These are phyloP conservation scores for Mycocentrospora acerina DNA, from an alignment of 2,329 filamentous ascomycete species.

Conservation along the genomic window DNA sequence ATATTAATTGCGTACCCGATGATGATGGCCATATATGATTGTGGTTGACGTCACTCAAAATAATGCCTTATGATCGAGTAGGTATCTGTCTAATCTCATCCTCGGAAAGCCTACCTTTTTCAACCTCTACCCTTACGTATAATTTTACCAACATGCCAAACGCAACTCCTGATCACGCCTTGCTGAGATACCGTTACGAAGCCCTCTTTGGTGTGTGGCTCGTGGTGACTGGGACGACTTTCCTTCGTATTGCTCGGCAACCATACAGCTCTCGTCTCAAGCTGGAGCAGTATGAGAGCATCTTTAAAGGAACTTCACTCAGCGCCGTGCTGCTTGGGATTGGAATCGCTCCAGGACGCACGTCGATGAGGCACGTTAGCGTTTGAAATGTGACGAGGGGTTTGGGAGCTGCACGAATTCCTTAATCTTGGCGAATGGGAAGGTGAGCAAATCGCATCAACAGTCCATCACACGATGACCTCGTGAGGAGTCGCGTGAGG, in stretches of 20 bases:
- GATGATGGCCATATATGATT: too few species aligned
- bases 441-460: too few species aligned
- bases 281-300: constrained; percentile 41
- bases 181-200: constrained; percentile 34
- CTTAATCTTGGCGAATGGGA: too few species aligned
- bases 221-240: constrained; percentile 34
- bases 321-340: constrained; percentile 28
- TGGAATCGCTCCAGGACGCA: constrained; percentile 24
- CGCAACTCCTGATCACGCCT: constrained; percentile 13
- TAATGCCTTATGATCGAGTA: too few species aligned
- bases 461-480: neutral
- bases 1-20: too few species aligned
- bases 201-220: constrained; percentile 30
- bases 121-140: too few species aligned
- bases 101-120: too few species aligned
- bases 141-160: constrained; percentile 13
- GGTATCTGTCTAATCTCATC: too few species aligned
- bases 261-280: constrained; percentile 37
- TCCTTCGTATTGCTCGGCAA: constrained; percentile 37
- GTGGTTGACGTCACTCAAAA: too few species aligned
- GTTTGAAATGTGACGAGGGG: neutral
- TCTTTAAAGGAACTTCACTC: constrained; percentile 39
- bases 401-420: too few species aligned
- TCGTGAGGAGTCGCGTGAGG: too few species aligned
- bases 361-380: constrained; percentile 15